These are phyloP conservation scores for Rutstroemia sydowiana DNA, from an alignment of 2,329 filamentous ascomycete genomes.

Conservation along the genomic window DNA sequence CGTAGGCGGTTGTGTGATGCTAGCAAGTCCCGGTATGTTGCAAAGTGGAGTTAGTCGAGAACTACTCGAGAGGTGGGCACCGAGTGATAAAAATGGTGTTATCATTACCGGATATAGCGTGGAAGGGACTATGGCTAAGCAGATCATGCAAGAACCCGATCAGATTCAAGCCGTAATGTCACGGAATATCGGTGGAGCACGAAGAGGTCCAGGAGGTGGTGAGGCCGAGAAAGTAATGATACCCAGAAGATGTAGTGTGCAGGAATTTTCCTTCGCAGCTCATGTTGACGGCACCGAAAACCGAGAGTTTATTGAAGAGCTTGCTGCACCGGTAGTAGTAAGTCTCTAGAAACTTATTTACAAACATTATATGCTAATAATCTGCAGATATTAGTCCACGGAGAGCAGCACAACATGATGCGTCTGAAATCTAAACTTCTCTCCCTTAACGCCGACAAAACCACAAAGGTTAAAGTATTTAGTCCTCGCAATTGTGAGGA, in stretches of 20 bases:
- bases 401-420: constrained; percentile 98
- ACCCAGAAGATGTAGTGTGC: constrained; percentile 82
- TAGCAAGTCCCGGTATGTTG: constrained; percentile 95
- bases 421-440: constrained; percentile 89
- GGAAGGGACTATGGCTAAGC: constrained; percentile 95
- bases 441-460: constrained; percentile 78
- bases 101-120: constrained; percentile 98
- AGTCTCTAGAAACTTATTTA: constrained; percentile 34
- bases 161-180: constrained; percentile 93
- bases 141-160: constrained; percentile 90
- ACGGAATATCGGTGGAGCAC: constrained; percentile 55
- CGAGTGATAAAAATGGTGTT: constrained; percentile 93
- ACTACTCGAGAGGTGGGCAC: constrained; percentile 89
- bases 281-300: constrained; percentile 97
- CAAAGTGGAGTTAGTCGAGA: constrained; percentile 93
- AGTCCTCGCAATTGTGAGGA: constrained; percentile 94
- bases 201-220: constrained; percentile 47
- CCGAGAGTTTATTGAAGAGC: constrained; percentile 91
- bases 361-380: constrained; percentile 16
- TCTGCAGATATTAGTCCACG: constrained; percentile 81
- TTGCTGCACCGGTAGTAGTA: constrained; percentile 85
- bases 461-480: constrained; percentile 77
- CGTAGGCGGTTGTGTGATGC: constrained; percentile 91
- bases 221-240: constrained; percentile 88
- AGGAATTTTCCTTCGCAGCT: constrained; percentile 91